Evolutionary conservation across 2,329 filamentous ascomycete genomes (phyloP).

Genomic region (Xylariaceae sp.): DNA sequence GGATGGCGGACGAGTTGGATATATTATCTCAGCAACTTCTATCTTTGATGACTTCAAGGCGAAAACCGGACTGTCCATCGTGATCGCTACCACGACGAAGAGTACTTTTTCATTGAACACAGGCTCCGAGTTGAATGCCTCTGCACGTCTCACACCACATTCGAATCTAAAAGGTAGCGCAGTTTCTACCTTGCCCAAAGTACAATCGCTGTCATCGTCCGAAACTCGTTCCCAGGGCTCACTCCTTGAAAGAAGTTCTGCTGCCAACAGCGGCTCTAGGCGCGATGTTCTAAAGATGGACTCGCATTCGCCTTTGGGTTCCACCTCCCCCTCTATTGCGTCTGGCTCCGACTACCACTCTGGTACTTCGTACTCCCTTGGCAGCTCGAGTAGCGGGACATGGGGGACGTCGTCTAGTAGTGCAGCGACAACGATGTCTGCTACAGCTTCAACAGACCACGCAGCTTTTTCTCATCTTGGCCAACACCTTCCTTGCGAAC

Average conservation of each 20-base stretch:
- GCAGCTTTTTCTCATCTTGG: neutral
- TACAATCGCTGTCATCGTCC: too few species aligned
- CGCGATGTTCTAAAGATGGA: too few species aligned
- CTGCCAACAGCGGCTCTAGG: too few species aligned
- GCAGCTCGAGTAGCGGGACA: neutral
- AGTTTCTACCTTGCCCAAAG: too few species aligned
- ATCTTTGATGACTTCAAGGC: constrained; percentile 5
- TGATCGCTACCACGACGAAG: neutral
- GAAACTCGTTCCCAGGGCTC: too few species aligned
- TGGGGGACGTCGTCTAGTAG: too few species aligned
- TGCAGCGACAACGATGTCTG: too few species aligned
- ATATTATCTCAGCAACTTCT: neutral
- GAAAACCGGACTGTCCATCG: neutral
- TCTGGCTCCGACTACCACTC: neutral
- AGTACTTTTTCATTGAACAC: neutral
- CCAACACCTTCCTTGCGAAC: neutral
- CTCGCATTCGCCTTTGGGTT: neutral
- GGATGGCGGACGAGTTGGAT: constrained; percentile 1
- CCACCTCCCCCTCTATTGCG: neutral
- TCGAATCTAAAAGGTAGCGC: too few species aligned
- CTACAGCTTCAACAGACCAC: neutral
- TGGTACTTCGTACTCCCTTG: neutral
- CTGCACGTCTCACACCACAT: too few species aligned
- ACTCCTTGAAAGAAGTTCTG: too few species aligned
- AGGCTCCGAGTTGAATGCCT: too few species aligned